Evolutionary conservation across 140 eudicot genomes (phyloP), one percentile per base, ranked within the genome.

Genomic region (Anethum foeniculum): DNA sequence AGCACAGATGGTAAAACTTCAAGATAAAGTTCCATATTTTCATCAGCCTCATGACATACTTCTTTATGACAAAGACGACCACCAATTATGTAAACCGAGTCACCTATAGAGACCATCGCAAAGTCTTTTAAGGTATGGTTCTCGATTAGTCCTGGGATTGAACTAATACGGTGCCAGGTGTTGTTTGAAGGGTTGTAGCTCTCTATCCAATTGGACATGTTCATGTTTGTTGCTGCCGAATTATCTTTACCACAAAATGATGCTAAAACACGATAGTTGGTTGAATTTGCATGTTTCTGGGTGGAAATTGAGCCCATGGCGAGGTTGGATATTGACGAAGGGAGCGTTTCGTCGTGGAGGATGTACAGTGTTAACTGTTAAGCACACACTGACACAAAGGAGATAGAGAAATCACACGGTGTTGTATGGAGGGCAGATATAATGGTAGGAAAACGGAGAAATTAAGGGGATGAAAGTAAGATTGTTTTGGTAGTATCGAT

Each of bases 231-330:
- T 11, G 85, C 75, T 27, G 85, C 75, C 18, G 64, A 46, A 65
- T 18, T 44, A 56, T 71, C 43, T 27, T 83, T 85, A 30, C 84
- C 82, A 43, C 92, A 88, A 82, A 89, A 91, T 14, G 94, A 87
- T 64, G 89, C 88, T n/a, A 85, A 89, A 75, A 91, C 86, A 4
- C 87, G 86, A 79, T 85, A 79, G 34, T 58, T 83, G 80, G 82
- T 71, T 60, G 85, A 82, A 69, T 75, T 87, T 71, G 46, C 88
- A 6, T 77, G 85, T 12, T 88, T 85, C 75, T 72, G 81, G 74
- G 88, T 80, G 78, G 86, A 14, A 48, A 89, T 65, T 25, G 96
- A 88, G 68, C 89, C 88, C 93, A 90, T 88, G 15, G 19, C 41
- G 14, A 80, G 80, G 76, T 80, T 80, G 86, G 82, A 71, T 51